Percentiles rank a stretch among this genome's conserved stretches.
Evolutionary conservation across 495 filamentous ascomycete species (phyloP).

Genomic region (Symbiotaphrina buchneri): DNA sequence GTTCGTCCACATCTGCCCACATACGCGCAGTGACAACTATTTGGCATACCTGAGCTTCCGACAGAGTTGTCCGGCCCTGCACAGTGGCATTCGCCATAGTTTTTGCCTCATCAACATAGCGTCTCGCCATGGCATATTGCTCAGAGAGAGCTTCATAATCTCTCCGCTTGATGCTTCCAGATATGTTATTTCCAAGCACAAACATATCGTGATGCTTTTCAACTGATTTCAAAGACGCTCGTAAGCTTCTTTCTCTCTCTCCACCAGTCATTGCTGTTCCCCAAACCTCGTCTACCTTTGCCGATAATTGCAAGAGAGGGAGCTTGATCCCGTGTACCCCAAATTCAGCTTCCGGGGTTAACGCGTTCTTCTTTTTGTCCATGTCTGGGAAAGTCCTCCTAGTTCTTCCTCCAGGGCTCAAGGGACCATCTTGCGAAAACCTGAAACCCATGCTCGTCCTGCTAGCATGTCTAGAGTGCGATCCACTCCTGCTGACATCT

Average conservation of each 20-base stretch:
- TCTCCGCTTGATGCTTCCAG: slow-evolving; percentile 67
- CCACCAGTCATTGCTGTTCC: slow-evolving; percentile 78
- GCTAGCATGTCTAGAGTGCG: slow-evolving; percentile 36
- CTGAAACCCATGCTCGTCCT: slow-evolving; percentile 40
- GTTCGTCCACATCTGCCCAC: slow-evolving; percentile 76
- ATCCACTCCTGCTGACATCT: slow-evolving; percentile 18
- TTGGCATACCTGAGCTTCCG: slow-evolving; percentile 58
- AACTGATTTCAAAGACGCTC: slow-evolving; percentile 45
- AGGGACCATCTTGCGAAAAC: slow-evolving; percentile 13
- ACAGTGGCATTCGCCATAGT: slow-evolving; percentile 29
- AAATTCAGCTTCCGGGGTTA: slow-evolving; percentile 85
- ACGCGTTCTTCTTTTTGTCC: slow-evolving; percentile 61
- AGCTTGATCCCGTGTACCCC: slow-evolving; percentile 76
- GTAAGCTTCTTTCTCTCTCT: slow-evolving; percentile 75
- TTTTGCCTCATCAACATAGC: slow-evolving; percentile 50
- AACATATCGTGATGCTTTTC: slow-evolving; percentile 62
- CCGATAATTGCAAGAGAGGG: slow-evolving; percentile 67
- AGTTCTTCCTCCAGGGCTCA: slow-evolving; percentile 12
- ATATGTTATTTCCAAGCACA: slow-evolving; percentile 52
- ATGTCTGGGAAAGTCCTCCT: slow-evolving; percentile 13
- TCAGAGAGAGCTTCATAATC: slow-evolving; percentile 77
- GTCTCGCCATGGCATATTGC: slow-evolving; percentile 58
- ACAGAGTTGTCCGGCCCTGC: slow-evolving; percentile 22
- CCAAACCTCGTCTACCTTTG: slow-evolving; percentile 93
- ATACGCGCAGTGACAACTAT: slow-evolving; percentile 80